phyloP scores from a whole-genome alignment of 495 filamentous ascomycete species.

The Xylona heveae region DNA sequence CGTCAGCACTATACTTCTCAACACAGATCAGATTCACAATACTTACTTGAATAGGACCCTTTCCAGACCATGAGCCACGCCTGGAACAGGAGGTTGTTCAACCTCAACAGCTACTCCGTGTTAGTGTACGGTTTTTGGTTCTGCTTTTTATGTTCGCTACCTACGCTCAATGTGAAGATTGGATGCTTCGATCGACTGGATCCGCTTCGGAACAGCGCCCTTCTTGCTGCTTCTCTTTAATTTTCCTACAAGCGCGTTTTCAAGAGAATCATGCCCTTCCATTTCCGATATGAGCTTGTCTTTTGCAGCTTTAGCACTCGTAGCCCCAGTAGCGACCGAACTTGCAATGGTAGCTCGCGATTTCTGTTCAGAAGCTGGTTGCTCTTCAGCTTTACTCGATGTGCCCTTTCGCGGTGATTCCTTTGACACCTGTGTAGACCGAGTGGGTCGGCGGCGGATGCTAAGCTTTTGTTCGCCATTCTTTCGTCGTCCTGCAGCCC shows the following conservation, averaged over 20 bases:
- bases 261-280: background rate
- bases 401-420: background rate
- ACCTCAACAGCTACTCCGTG: constrained; percentile 24
- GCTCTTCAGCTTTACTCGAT: background rate
- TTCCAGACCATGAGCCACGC: constrained; percentile 59
- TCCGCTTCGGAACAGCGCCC: background rate
- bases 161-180: background rate
- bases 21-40: background rate
- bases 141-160: background rate
- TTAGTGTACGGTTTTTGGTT: constrained; percentile 4
- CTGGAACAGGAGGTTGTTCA: constrained; percentile 38
- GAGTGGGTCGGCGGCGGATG: too few relatives aligned
- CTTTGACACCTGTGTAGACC: background rate
- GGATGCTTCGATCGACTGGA: background rate
- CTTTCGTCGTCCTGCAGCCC: too few relatives aligned
- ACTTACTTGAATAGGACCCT: constrained; percentile 76
- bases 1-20: background rate
- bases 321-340: background rate
- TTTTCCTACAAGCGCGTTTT: background rate
- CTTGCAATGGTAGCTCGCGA: background rate
- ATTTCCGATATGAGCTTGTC: background rate
- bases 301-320: background rate
- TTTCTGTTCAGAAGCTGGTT: background rate
- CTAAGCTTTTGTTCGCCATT: too few relatives aligned
- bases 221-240: background rate